These are phyloP conservation scores for Fusarium goolgardi DNA, from an alignment of 2,329 filamentous ascomycete species.

Conservation along the genomic window DNA sequence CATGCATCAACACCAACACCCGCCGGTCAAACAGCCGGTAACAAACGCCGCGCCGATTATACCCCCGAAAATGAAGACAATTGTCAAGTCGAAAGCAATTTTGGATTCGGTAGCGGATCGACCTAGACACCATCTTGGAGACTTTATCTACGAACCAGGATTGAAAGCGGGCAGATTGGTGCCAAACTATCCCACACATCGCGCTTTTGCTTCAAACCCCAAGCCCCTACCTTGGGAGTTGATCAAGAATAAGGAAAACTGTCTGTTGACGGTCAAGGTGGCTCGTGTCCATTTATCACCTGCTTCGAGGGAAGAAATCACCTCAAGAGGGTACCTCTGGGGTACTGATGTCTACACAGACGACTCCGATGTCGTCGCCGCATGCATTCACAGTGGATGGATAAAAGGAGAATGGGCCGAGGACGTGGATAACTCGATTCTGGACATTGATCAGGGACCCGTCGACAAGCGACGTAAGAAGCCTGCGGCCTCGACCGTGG, in stretches of 20 bases:
- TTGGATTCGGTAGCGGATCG: conserved; percentile 76
- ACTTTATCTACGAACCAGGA: conserved; percentile 80
- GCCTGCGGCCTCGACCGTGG: conserved; percentile 46
- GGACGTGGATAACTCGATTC: conserved; percentile 76
- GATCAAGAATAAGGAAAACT: conserved; percentile 82
- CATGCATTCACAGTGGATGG: conserved; percentile 93
- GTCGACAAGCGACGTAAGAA: conserved; percentile 52
- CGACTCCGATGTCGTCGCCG: conserved; percentile 92
- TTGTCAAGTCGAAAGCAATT: conserved; percentile 75
- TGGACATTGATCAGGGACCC: conserved; percentile 63
- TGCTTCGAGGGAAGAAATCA: conserved; percentile 83
- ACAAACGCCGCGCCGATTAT: conserved; percentile 47
- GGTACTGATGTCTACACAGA: conserved; percentile 96
- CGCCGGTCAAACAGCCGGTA: conserved; percentile 42
- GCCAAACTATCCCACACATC: conserved; percentile 53
- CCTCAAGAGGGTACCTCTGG: conserved; percentile 83
- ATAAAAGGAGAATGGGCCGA: conserved; percentile 89
- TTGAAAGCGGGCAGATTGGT: conserved; percentile 66
- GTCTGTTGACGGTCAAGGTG: conserved; percentile 88
- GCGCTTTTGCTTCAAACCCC: conserved; percentile 67
- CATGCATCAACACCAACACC: conserved; percentile 41
- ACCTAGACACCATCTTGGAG: conserved; percentile 84
- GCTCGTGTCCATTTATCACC: conserved; percentile 80
- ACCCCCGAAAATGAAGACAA: conserved; percentile 71
- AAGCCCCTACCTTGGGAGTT: conserved; percentile 80